Conservation (phyloP, 345 rosid genomes). For the Passiflora organensis region DNA sequence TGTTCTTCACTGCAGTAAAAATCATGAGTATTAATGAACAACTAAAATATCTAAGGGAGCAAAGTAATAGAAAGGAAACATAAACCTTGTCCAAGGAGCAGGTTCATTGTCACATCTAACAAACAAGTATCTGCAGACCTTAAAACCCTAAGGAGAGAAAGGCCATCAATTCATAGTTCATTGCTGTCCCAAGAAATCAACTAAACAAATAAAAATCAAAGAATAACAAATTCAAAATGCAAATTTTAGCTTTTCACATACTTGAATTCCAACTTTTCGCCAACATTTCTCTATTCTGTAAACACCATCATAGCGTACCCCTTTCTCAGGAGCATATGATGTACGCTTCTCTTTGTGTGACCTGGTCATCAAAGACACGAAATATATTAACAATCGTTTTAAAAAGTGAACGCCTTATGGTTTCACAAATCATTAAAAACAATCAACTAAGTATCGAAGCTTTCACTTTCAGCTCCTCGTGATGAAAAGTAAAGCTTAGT, state of each 20-base stretch:
- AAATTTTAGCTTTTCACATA: slow-evolving; percentile 9
- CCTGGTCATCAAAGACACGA: slow-evolving; percentile 21
- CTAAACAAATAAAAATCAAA: too few relatives aligned
- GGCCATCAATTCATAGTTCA: background rate
- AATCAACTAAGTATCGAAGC: too few relatives aligned
- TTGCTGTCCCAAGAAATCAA: too few relatives aligned
- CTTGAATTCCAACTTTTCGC: slow-evolving; percentile 57
- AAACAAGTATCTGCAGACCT: slow-evolving; percentile 69
- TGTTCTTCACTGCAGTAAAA: slow-evolving; percentile 16
- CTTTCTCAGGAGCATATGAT: slow-evolving; percentile 60
- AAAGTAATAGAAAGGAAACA: too few relatives aligned
- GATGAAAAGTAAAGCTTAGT: too few relatives aligned
- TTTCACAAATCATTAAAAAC: too few relatives aligned
- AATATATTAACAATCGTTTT: too few relatives aligned
- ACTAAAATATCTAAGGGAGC: too few relatives aligned
- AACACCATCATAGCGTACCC: slow-evolving; percentile 64
- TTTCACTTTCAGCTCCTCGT: too few relatives aligned
- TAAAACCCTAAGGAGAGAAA: slow-evolving; percentile 38
- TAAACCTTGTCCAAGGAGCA: slow-evolving; percentile 78
- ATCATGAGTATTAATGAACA: background rate
- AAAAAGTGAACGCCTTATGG: too few relatives aligned
- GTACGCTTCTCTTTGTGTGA: slow-evolving; percentile 59
- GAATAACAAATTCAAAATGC: too few relatives aligned
- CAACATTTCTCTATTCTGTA: slow-evolving; percentile 73
- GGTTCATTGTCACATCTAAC: slow-evolving; percentile 78